Conservation (phyloP, 768 basidiomycete genomes). For the Holtermanniella nyarrowii region DNA sequence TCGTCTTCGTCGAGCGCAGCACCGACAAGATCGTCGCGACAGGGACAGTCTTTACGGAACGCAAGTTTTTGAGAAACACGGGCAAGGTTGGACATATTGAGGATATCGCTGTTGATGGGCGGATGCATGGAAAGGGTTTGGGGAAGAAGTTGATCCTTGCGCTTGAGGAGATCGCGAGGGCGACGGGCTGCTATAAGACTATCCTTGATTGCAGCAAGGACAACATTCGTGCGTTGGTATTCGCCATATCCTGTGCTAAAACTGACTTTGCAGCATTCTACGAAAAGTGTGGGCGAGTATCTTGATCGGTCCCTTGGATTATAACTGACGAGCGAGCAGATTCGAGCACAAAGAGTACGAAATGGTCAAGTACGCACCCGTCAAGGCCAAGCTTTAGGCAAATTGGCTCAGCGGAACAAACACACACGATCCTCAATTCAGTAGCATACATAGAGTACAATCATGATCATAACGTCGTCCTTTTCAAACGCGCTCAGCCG, state of each 20-base stretch:
- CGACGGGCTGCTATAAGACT: slow-evolving; percentile 80
- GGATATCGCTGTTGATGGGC: slow-evolving; percentile 86
- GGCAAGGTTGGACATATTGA: slow-evolving; percentile 91
- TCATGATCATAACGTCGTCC: too few relatives aligned
- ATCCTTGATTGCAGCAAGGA: slow-evolving; percentile 86
- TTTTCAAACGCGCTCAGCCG: not conserved
- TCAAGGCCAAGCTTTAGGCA: not conserved
- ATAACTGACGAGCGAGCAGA: slow-evolving; percentile 12
- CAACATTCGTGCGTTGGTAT: slow-evolving; percentile 70
- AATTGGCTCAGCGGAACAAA: too few relatives aligned
- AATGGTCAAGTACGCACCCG: slow-evolving; percentile 52
- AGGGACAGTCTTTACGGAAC: slow-evolving; percentile 78
- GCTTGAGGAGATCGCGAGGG: slow-evolving; percentile 69
- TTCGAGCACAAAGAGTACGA: slow-evolving; percentile 76
- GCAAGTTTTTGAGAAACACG: slow-evolving; percentile 82
- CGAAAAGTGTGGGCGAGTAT: slow-evolving; percentile 75
- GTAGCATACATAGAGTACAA: too few relatives aligned
- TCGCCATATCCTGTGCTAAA: too few relatives aligned
- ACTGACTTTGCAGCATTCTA: slow-evolving; percentile 64
- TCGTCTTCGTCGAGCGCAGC: slow-evolving; percentile 69
- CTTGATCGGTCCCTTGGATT: not conserved
- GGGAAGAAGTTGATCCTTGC: slow-evolving; percentile 79
- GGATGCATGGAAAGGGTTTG: slow-evolving; percentile 81
- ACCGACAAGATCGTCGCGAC: slow-evolving; percentile 72
- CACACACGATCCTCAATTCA: too few relatives aligned